These are phyloP conservation scores for Tylopilus subfusipes DNA, from an alignment of 768 basidiomycete genomes.

Conservation along the genomic window DNA sequence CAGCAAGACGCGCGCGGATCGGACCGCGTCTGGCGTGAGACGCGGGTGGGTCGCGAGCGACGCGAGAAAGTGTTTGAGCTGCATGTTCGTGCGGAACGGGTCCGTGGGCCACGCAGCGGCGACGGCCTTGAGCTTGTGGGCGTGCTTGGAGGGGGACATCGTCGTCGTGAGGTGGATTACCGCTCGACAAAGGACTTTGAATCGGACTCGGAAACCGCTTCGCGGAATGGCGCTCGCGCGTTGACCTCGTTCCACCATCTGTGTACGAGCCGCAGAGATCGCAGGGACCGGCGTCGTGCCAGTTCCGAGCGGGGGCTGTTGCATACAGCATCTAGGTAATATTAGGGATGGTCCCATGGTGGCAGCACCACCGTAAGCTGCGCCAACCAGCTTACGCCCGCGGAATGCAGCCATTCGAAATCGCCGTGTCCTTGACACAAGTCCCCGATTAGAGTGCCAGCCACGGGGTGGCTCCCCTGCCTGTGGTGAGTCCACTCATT, in stretches of 20 bases:
- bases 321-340: no score
- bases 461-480: neutral
- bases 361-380: neutral
- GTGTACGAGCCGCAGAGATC: neutral
- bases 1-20: conserved; percentile 52
- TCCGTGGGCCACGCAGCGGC: conserved; percentile 66
- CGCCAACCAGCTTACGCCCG: neutral
- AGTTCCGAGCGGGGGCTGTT: no score
- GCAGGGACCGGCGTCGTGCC: no score
- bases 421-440: neutral
- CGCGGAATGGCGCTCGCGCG: conserved; percentile 7
- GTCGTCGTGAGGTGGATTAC: neutral
- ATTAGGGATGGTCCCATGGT: no score
- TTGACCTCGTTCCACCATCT: no score
- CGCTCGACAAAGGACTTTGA: conserved; percentile 5
- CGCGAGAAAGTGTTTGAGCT: conserved; percentile 61
- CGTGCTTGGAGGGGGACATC: conserved; percentile 37
- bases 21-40: conserved; percentile 58
- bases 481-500: neutral
- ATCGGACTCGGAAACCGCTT: conserved; percentile 25
- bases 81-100: conserved; percentile 74
- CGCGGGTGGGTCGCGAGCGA: conserved; percentile 67
- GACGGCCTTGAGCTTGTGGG: conserved; percentile 50
- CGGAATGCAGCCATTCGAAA: neutral
- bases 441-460: neutral